Evolutionary conservation across 2,329 filamentous ascomycete species (phyloP).

Genomic region (Aspergillus amoenus): DNA sequence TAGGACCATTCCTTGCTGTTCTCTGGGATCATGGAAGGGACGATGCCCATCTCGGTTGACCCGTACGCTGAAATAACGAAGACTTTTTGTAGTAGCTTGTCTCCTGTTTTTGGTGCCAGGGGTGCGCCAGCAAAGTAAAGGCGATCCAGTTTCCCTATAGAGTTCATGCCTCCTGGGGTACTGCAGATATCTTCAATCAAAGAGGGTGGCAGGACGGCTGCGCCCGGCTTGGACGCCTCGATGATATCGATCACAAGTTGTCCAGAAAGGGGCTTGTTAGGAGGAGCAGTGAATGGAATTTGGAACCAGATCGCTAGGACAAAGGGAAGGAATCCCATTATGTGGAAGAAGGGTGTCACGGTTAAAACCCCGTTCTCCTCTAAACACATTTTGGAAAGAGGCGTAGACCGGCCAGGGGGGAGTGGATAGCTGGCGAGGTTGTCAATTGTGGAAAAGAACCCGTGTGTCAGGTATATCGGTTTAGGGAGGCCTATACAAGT

Average conservation of each 20-base stretch:
- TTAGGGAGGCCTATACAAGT: neutral
- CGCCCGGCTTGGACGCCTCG: neutral
- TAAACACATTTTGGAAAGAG: no score
- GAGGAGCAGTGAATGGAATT: neutral
- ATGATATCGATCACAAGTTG: neutral
- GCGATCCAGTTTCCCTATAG: neutral
- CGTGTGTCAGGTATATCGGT: neutral
- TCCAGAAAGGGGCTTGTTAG: neutral
- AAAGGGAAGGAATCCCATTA: neutral
- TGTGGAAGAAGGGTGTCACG: neutral
- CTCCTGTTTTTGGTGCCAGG: neutral
- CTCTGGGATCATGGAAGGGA: neutral
- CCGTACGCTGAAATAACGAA: neutral
- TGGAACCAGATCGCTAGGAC: neutral
- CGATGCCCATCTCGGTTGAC: neutral
- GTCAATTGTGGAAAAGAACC: neutral
- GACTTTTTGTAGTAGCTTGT: neutral
- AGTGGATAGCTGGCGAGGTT: neutral
- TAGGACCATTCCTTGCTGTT: neutral
- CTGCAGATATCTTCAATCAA: neutral
- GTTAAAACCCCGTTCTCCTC: neutral
- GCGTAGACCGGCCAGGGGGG: neutral
- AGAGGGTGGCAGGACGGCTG: neutral
- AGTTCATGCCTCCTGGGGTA: neutral
- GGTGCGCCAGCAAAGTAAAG: neutral